Evolutionary conservation across 495 filamentous ascomycete species (phyloP).

Genomic region (Lichina pygmaea): DNA sequence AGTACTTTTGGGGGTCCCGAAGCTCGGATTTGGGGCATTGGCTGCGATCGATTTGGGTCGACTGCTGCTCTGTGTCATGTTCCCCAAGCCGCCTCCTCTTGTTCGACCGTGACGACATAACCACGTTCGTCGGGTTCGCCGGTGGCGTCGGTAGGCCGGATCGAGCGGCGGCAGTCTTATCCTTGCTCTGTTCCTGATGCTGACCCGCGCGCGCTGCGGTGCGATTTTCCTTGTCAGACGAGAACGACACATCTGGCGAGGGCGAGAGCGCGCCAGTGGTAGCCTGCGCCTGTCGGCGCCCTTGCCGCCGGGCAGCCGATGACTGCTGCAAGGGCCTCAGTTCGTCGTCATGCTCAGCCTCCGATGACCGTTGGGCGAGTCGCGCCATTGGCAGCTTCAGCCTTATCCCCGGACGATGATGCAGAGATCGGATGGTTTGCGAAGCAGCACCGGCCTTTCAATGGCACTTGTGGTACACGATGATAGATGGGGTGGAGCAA

Average conservation of each 20-base stretch:
- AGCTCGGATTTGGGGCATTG: background rate
- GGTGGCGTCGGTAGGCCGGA: background rate
- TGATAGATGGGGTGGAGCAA: no score
- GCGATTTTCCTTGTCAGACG: slow-evolving; percentile 35
- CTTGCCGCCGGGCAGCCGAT: background rate
- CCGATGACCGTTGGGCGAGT: no score
- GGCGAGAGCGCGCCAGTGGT: slow-evolving; percentile 8
- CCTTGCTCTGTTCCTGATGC: slow-evolving; percentile 1
- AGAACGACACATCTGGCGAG: slow-evolving; percentile 15
- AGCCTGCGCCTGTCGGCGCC: background rate
- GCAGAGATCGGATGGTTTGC: no score
- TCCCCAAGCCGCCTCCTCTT: slow-evolving; percentile 17
- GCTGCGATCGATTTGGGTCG: slow-evolving; percentile 7
- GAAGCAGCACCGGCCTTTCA: no score
- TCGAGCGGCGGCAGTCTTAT: background rate
- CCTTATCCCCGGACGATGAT: no score
- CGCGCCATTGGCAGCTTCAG: no score
- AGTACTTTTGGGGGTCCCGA: slow-evolving; percentile 18
- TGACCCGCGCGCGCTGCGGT: slow-evolving; percentile 1
- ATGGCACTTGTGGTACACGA: no score
- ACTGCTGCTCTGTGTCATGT: background rate
- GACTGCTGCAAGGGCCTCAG: background rate
- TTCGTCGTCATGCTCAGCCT: background rate
- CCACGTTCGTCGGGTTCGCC: slow-evolving; percentile 2
- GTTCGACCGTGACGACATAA: slow-evolving; percentile 4